These are phyloP conservation scores for Quercus dentata DNA, from an alignment of 306 rosid species.

Conservation along the genomic window DNA sequence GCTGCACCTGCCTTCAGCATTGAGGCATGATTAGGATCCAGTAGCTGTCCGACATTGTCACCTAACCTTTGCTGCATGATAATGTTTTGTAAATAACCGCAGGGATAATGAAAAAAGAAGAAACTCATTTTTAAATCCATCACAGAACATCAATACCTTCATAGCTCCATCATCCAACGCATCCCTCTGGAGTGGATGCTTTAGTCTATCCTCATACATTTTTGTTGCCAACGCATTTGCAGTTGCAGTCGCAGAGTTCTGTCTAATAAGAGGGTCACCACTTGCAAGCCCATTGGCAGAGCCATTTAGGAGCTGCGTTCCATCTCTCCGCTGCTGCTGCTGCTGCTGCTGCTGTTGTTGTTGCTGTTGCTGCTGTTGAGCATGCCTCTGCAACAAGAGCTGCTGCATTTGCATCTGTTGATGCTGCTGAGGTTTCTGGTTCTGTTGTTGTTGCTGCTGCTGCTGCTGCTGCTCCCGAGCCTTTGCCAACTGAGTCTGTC, in stretches of 20 bases:
- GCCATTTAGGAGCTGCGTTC: constrained; percentile 38
- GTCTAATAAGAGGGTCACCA: constrained; percentile 42
- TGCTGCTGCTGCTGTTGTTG: constrained; percentile 7
- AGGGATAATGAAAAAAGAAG: constrained; percentile 9
- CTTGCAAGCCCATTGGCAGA: constrained; percentile 29
- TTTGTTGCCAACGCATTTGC: constrained; percentile 42
- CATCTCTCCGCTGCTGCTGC: constrained; percentile 40
- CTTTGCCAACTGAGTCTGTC: constrained; percentile 48
- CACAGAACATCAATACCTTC: constrained; percentile 41
- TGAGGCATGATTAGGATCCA: constrained; percentile 39
- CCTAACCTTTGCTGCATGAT: constrained; percentile 52
- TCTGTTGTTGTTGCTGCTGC: constrained; percentile 31
- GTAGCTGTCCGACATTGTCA: constrained; percentile 36
- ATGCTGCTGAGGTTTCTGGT: constrained; percentile 41
- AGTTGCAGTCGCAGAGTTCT: constrained; percentile 39
- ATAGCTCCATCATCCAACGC: constrained; percentile 39
- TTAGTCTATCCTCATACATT: constrained; percentile 43
- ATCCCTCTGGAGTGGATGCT: constrained; percentile 48
- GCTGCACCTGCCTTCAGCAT: constrained; percentile 38
- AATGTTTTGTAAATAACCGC: constrained; percentile 8
- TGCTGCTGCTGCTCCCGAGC: constrained; percentile 36
- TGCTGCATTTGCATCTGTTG: constrained; percentile 47
- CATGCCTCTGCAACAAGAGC: constrained; percentile 39
- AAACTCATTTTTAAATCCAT: constrained; percentile 4
- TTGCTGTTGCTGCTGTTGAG: constrained; percentile 33